phyloP scores from a whole-genome alignment of 1,284 basidiomycete species.

The Apiotrichum sp. region DNA sequence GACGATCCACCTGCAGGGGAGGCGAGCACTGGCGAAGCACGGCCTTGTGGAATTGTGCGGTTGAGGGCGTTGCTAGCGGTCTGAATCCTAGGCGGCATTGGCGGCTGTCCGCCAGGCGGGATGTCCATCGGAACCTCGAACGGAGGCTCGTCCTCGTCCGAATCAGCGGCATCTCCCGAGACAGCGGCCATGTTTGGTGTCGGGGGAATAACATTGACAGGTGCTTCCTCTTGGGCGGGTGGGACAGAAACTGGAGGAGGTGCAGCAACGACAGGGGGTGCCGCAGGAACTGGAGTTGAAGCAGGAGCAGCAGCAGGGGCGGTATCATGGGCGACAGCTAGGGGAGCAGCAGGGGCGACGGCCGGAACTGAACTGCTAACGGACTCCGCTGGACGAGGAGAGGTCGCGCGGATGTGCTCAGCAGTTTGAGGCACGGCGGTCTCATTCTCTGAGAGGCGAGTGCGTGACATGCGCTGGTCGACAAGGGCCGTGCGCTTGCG shows the following conservation, averaged over 20 bases:
- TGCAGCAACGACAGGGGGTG: no score
- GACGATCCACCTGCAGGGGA: conserved; percentile 10
- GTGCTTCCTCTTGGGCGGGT: no score
- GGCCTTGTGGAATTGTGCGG: conserved; percentile 20
- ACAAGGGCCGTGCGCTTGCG: conserved; percentile 82
- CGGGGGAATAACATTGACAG: conserved; percentile 8
- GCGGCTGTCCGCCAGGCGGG: background rate
- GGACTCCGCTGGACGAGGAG: background rate
- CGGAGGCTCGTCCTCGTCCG: conserved; percentile 4
- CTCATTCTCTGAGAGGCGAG: conserved; percentile 47
- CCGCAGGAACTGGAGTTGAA: background rate
- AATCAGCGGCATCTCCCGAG: conserved; percentile 4
- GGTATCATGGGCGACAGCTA: conserved; percentile 48
- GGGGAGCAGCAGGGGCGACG: conserved; percentile 45
- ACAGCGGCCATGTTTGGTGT: conserved; percentile 10
- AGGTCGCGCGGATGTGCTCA: conserved; percentile 35
- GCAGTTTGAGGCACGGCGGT: conserved; percentile 48
- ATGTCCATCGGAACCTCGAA: background rate
- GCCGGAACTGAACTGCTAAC: background rate
- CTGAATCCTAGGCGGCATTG: background rate
- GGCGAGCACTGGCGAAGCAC: conserved; percentile 4
- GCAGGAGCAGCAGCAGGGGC: conserved; percentile 1
- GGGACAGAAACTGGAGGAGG: no score
- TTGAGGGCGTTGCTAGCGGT: background rate
- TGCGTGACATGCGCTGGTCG: conserved; percentile 71